These are phyloP conservation scores for Xylariaceae sp. DNA, from an alignment of 2,329 filamentous ascomycete species.

Conservation along the genomic window DNA sequence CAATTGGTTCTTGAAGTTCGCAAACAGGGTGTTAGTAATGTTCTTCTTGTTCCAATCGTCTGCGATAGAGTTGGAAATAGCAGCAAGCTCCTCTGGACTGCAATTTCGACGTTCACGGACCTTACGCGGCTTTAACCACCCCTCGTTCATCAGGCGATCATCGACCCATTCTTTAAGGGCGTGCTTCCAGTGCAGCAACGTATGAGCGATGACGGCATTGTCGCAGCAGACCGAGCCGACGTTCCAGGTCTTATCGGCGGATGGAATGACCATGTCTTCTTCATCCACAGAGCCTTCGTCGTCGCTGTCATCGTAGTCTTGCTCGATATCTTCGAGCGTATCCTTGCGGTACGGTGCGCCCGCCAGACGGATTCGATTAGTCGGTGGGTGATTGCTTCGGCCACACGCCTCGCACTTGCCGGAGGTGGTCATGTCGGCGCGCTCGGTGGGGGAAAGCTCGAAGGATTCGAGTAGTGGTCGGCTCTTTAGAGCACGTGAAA, in stretches of 20 bases:
- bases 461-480: slow-evolving; percentile 56
- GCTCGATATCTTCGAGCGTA: slow-evolving; percentile 60
- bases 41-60: slow-evolving; percentile 57
- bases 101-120: slow-evolving; percentile 56
- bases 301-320: slow-evolving; percentile 34
- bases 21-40: slow-evolving; percentile 57
- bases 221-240: slow-evolving; percentile 40
- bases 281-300: slow-evolving; percentile 36
- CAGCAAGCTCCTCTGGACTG: slow-evolving; percentile 50
- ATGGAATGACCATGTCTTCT: slow-evolving; percentile 35
- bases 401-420: slow-evolving; percentile 67
- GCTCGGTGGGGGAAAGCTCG: slow-evolving; percentile 36
- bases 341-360: slow-evolving; percentile 62
- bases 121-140: slow-evolving; percentile 51
- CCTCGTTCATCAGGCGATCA: slow-evolving; percentile 52
- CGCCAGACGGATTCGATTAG: slow-evolving; percentile 55
- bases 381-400: slow-evolving; percentile 61
- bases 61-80: slow-evolving; percentile 57
- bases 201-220: slow-evolving; percentile 63
- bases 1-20: slow-evolving; percentile 59
- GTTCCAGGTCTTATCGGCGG: slow-evolving; percentile 37
- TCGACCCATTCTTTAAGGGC: slow-evolving; percentile 69
- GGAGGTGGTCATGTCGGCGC: slow-evolving; percentile 17
- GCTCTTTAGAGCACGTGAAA: slow-evolving; percentile 59
- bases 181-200: slow-evolving; percentile 69